Evolutionary conservation across 306 rosid genomes (phyloP).

Genomic region (Cucumis hystrix): DNA sequence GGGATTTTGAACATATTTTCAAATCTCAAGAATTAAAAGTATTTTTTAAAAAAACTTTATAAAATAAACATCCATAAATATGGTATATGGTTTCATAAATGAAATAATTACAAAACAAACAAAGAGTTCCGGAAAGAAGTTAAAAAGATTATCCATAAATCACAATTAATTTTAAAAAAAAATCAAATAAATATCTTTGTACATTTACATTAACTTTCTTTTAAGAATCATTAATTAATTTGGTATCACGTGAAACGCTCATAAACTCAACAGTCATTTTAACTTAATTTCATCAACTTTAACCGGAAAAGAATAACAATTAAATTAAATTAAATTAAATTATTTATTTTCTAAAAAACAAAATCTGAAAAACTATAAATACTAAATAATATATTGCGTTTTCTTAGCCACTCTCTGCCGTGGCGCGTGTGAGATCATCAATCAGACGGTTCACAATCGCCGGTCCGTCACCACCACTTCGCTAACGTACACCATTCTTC

Average conservation of each 20-base stretch:
- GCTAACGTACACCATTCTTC: slow-evolving; percentile 4
- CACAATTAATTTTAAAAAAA: background rate
- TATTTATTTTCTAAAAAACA: background rate
- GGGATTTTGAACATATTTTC: too few relatives aligned
- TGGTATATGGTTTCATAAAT: too few relatives aligned
- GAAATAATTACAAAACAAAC: background rate
- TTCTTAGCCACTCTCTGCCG: slow-evolving; percentile 1
- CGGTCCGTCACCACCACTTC: slow-evolving; percentile 8
- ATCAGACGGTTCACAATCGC: background rate
- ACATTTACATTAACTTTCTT: background rate
- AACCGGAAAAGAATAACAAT: background rate
- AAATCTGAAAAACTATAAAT: background rate
- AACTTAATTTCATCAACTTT: background rate
- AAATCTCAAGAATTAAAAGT: too few relatives aligned
- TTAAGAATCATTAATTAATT: background rate
- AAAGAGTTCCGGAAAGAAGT: background rate
- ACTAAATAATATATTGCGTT: background rate
- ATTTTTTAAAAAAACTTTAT: too few relatives aligned
- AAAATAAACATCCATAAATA: too few relatives aligned
- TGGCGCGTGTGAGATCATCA: slow-evolving; percentile 1
- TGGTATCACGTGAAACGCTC: background rate
- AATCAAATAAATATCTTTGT: background rate
- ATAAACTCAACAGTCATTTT: background rate
- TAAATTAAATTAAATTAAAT: background rate
- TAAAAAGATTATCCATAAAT: background rate